Evolutionary conservation across 2,329 filamentous ascomycete genomes (phyloP).

Genomic region (Trichoderma aggressivum): DNA sequence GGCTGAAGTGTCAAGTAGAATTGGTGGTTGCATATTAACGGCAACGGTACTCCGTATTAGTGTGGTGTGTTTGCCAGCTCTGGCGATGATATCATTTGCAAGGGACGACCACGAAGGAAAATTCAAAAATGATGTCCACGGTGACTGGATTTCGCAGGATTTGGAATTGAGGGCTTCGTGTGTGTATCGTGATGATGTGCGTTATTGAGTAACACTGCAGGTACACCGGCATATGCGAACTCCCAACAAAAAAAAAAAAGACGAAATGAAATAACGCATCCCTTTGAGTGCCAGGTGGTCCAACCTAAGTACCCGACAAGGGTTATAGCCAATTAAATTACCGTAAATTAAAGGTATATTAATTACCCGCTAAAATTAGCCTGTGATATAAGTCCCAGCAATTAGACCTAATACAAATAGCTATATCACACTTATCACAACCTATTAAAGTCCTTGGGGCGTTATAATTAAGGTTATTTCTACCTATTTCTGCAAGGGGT

Average conservation of each 20-base stretch:
- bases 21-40: neutral
- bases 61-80: neutral
- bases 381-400: too few species aligned
- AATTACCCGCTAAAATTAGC: too few species aligned
- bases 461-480: too few species aligned
- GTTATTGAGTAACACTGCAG: neutral
- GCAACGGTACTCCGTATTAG: neutral
- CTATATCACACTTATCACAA: too few species aligned
- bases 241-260: neutral
- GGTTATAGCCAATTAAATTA: too few species aligned
- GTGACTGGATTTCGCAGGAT: neutral
- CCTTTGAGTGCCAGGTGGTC: too few species aligned
- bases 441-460: too few species aligned
- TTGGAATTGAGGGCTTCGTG: neutral
- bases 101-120: neutral
- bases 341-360: too few species aligned
- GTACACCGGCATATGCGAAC: neutral
- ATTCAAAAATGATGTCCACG: neutral
- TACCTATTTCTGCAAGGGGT: too few species aligned
- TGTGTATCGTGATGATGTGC: neutral
- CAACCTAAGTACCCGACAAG: too few species aligned
- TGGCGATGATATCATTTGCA: neutral
- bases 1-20: neutral
- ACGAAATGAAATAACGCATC: neutral
- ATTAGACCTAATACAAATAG: too few species aligned